These are phyloP conservation scores for Acrocalymma vagum DNA, from an alignment of 2,329 filamentous ascomycete species.

Conservation along the genomic window DNA sequence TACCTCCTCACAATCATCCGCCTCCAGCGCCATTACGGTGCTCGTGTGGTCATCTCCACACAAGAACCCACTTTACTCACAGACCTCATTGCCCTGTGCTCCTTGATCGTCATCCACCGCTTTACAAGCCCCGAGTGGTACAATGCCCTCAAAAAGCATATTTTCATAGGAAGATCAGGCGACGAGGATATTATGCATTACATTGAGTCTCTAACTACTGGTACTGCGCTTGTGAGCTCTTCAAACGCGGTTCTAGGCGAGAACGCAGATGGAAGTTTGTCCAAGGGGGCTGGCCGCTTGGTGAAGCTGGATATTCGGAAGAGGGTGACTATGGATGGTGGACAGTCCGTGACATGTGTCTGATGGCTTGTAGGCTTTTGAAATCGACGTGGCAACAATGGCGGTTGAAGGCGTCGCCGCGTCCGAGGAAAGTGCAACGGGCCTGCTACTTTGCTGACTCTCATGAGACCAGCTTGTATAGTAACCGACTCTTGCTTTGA, in stretches of 20 bases:
- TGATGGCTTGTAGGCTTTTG: too few species aligned
- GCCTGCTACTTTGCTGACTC: too few species aligned
- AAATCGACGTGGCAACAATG: too few species aligned
- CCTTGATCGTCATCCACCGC: constrained; percentile 75
- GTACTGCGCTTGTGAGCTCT: constrained; percentile 60
- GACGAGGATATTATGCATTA: constrained; percentile 48
- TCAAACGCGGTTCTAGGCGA: constrained; percentile 50
- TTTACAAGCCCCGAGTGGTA: constrained; percentile 75
- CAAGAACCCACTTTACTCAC: constrained; percentile 79
- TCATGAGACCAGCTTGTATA: too few species aligned
- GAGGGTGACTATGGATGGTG: constrained; percentile 54
- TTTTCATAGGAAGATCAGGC: constrained; percentile 17
- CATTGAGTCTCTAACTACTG: constrained; percentile 59
- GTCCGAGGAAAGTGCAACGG: too few species aligned
- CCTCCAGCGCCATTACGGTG: constrained; percentile 73
- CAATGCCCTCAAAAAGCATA: constrained; percentile 51
- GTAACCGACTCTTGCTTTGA: too few species aligned
- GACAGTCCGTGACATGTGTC: too few species aligned
- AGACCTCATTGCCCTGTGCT: constrained; percentile 74
- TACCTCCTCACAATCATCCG: constrained; percentile 70
- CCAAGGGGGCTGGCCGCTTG: constrained; percentile 23
- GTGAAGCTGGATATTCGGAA: constrained; percentile 38
- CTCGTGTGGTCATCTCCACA: constrained; percentile 75
- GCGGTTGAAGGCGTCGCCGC: too few species aligned
- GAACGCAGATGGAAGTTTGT: constrained; percentile 1